Percentiles rank a stretch among this genome's conserved stretches.
Conservation (phyloP, 2,329 filamentous ascomycete genomes). For the Aspergillus texensis region DNA sequence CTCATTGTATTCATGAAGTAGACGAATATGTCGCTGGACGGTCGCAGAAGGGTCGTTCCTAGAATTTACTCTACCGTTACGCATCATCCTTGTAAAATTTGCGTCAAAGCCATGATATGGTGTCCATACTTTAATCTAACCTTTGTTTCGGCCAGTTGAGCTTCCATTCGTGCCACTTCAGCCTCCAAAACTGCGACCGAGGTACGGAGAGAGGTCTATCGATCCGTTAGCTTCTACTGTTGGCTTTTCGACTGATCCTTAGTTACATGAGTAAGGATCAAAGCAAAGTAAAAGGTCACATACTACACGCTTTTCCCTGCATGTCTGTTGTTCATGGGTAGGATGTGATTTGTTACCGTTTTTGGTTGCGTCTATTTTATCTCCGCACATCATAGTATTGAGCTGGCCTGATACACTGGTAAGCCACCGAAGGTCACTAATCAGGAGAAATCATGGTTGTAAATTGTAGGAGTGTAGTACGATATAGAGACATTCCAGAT, state of each 20-base stretch:
- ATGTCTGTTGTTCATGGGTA: slow-evolving; percentile 18
- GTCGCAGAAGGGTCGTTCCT: slow-evolving; percentile 52
- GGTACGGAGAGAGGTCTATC: slow-evolving; percentile 25
- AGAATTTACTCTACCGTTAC: neutral
- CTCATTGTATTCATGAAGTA: slow-evolving; percentile 71
- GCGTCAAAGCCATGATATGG: neutral
- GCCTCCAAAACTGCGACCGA: slow-evolving; percentile 46
- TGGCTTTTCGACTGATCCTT: neutral
- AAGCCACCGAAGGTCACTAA: neutral
- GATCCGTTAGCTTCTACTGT: slow-evolving; percentile 21
- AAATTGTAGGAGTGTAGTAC: neutral
- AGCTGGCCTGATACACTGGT: neutral
- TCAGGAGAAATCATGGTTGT: neutral
- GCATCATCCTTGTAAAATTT: neutral
- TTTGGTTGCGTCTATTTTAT: neutral
- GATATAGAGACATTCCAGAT: too few species aligned
- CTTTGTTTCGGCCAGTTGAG: slow-evolving; percentile 36
- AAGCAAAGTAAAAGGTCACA: slow-evolving; percentile 2
- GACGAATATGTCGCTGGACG: slow-evolving; percentile 64
- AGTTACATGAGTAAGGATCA: neutral
- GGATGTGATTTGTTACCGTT: neutral
- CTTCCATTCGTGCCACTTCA: slow-evolving; percentile 45
- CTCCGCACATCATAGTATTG: neutral
- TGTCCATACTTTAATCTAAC: slow-evolving; percentile 40
- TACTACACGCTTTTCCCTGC: slow-evolving; percentile 31